Conservation (phyloP, 345 rosid species). For the Syzygium grande region DNA sequence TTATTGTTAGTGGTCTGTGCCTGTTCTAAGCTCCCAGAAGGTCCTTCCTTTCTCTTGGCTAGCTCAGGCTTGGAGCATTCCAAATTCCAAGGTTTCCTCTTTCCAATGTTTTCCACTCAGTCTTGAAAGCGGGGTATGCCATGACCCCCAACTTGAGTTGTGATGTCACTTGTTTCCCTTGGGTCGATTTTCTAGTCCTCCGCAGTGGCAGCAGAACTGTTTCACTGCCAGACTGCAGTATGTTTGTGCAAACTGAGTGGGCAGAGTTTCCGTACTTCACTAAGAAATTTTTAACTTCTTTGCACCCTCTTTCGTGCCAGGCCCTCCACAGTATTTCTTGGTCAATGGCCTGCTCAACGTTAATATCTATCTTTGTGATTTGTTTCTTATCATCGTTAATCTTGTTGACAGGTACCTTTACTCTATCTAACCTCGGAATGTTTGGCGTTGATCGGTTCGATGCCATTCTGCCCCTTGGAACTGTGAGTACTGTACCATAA, state of each 20-base stretch:
- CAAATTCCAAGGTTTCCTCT: not conserved
- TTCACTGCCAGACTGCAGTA: not conserved
- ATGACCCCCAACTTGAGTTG: not conserved
- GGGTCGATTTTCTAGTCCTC: not conserved
- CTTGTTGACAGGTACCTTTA: conserved; percentile 60
- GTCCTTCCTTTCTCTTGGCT: not conserved
- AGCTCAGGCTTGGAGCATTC: not conserved
- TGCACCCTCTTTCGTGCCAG: not conserved
- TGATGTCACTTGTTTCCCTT: not conserved
- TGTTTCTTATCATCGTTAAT: not conserved
- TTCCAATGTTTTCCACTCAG: not conserved
- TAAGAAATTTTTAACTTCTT: not conserved
- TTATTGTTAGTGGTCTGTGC: not conserved
- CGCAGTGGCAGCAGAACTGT: not conserved
- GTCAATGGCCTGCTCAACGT: not conserved
- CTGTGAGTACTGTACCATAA: conserved; percentile 37
- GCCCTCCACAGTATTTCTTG: not conserved
- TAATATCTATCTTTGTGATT: not conserved
- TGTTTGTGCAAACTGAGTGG: not conserved
- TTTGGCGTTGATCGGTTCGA: conserved; percentile 95
- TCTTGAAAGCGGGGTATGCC: not conserved
- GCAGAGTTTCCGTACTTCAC: not conserved
- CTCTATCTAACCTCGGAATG: conserved; percentile 98
- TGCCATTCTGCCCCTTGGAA: conserved; percentile 96
- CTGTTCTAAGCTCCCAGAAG: not conserved